Conservation (phyloP, 257 asterid genomes). For the Euphrasia confusa region DNA sequence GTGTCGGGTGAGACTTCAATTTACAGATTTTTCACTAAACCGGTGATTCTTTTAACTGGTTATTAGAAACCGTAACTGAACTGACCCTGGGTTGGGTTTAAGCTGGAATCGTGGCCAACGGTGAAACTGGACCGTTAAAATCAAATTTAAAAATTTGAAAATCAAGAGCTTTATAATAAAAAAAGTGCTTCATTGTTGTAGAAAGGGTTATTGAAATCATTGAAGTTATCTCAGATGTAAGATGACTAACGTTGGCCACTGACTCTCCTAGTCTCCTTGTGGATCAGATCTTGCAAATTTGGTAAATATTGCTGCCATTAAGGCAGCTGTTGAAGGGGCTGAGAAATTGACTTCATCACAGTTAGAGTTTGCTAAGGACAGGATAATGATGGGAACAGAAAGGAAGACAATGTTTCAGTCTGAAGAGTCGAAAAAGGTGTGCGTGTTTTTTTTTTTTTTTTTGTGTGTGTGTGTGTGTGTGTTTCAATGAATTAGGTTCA, state of each 20-base stretch:
- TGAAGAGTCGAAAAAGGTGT: slow-evolving; percentile 87
- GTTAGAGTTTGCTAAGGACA: slow-evolving; percentile 93
- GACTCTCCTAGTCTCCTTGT: slow-evolving; percentile 18
- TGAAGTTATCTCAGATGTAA: not conserved
- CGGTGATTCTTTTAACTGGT: too few species aligned
- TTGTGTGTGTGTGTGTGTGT: too few species aligned
- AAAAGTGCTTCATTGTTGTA: not conserved
- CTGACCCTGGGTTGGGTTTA: too few species aligned
- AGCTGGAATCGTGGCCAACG: too few species aligned
- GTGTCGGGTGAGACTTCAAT: too few species aligned
- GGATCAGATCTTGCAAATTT: slow-evolving; percentile 50
- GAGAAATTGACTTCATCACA: slow-evolving; percentile 75
- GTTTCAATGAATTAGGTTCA: not conserved
- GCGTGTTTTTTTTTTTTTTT: not conserved
- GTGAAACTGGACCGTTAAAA: too few species aligned
- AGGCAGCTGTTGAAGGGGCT: slow-evolving; percentile 97
- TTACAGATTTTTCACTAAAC: too few species aligned
- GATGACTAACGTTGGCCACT: slow-evolving; percentile 17
- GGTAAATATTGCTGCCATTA: slow-evolving; percentile 86
- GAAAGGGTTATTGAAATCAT: not conserved
- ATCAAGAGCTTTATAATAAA: not conserved
- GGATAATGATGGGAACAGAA: slow-evolving; percentile 98
- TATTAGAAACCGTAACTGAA: too few species aligned
- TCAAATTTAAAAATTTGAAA: not conserved
- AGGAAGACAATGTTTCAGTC: slow-evolving; percentile 91